Evolutionary conservation across 768 basidiomycete species (phyloP).

Genomic region (Kwoniella botswanensis): DNA sequence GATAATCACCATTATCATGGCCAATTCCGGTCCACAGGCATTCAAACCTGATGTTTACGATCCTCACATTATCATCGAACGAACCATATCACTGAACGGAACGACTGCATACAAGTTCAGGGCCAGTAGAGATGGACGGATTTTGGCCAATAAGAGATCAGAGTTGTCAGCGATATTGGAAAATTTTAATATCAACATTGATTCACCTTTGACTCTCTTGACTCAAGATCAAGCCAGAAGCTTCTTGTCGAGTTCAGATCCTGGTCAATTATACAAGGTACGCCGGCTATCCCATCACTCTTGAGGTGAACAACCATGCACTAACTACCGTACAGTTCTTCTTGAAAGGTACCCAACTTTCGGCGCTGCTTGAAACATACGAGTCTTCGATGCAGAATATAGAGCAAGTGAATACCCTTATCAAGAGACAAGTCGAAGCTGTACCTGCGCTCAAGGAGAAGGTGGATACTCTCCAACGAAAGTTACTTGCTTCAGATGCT

Average conservation of each 20-base stretch:
- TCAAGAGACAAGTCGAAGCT: conserved; percentile 58
- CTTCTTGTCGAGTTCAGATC: conserved; percentile 81
- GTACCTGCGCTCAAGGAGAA: conserved; percentile 74
- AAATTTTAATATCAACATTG: conserved; percentile 86
- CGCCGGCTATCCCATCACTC: conserved; percentile 23
- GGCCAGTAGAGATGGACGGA: conserved; percentile 66
- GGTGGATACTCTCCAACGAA: conserved; percentile 66
- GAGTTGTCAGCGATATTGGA: conserved; percentile 88
- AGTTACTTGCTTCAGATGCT: conserved; percentile 74
- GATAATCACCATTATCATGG: conserved; percentile 78
- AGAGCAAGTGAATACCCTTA: conserved; percentile 63
- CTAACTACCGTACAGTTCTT: conserved; percentile 70
- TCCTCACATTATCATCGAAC: conserved; percentile 79
- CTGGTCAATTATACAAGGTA: conserved; percentile 87
- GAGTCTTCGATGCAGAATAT: conserved; percentile 75
- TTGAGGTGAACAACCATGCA: background rate
- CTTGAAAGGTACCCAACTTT: conserved; percentile 87
- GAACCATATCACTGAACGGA: conserved; percentile 78
- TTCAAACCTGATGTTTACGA: conserved; percentile 85
- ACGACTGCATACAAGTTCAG: conserved; percentile 81
- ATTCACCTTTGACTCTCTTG: conserved; percentile 79
- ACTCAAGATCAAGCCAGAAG: conserved; percentile 71
- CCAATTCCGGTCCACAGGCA: conserved; percentile 90
- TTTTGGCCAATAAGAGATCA: conserved; percentile 76
- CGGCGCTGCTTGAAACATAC: conserved; percentile 86